Evolutionary conservation across 1,284 basidiomycete genomes (phyloP).

Genomic region (Apiotrichum brassicae): DNA sequence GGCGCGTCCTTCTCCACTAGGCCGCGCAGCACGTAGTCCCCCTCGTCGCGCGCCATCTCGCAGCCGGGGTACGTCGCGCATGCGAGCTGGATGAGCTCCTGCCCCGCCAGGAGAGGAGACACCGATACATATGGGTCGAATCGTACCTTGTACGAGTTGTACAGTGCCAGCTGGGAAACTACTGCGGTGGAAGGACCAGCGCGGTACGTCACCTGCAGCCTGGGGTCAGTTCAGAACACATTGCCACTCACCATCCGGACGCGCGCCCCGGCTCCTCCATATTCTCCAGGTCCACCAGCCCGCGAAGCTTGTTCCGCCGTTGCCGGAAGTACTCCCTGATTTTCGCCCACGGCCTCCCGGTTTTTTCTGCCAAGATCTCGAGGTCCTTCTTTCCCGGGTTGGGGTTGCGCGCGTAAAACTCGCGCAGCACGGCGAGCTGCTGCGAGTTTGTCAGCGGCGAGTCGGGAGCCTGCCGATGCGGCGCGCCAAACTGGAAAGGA

Average conservation of each 20-base stretch:
- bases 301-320: constrained; percentile 39
- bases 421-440: constrained; percentile 36
- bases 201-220: constrained; percentile 40
- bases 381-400: constrained; percentile 35
- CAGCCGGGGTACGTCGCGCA: constrained; percentile 42
- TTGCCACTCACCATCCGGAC: constrained; percentile 31
- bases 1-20: constrained; percentile 28
- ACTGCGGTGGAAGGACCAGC: constrained; percentile 18
- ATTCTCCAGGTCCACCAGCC: constrained; percentile 30
- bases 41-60: constrained; percentile 39
- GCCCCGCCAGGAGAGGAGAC: constrained; percentile 35
- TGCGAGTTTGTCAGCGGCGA: constrained; percentile 19
- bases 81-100: constrained; percentile 41
- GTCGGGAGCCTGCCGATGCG: constrained; percentile 17
- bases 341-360: constrained; percentile 38
- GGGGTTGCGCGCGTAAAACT: constrained; percentile 37
- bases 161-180: constrained; percentile 37
- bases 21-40: constrained; percentile 37
- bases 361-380: constrained; percentile 31
- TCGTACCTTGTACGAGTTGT: constrained; percentile 36
- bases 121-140: constrained; percentile 35
- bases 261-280: constrained; percentile 44
- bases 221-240: constrained; percentile 4
- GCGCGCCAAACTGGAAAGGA: constrained; percentile 14
- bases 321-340: constrained; percentile 44